phyloP scores from a whole-genome alignment of 306 rosid genomes.

The Arachis hypogaea region DNA sequence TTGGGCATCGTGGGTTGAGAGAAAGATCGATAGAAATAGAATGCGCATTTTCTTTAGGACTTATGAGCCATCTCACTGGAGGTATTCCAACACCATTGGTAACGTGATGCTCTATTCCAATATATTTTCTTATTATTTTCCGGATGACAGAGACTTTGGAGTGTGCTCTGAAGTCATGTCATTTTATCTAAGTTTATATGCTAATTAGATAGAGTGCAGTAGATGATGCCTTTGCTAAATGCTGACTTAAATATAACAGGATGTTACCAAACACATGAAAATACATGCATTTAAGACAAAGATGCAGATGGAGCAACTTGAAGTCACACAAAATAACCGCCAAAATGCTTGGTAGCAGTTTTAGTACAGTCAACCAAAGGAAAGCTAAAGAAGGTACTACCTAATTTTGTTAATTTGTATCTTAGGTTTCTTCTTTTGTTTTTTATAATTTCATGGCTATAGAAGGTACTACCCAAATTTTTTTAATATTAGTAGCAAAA shows the following conservation, averaged over 20 bases:
- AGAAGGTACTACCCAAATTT: too few species aligned
- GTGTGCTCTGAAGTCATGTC: slow-evolving; percentile 8
- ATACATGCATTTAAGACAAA: slow-evolving; percentile 96
- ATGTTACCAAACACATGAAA: slow-evolving; percentile 84
- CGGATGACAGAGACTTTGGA: neutral
- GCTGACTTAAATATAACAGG: slow-evolving; percentile 54
- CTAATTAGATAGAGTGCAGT: slow-evolving; percentile 26
- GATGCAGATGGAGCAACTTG: slow-evolving; percentile 95
- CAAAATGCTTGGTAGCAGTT: slow-evolving; percentile 99
- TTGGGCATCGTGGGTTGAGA: slow-evolving; percentile 81
- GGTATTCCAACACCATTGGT: slow-evolving; percentile 53
- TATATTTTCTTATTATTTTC: slow-evolving; percentile 2
- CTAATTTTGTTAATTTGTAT: too few species aligned
- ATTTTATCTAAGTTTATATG: slow-evolving; percentile 7
- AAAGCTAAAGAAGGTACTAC: slow-evolving; percentile 85
- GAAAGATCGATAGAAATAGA: slow-evolving; percentile 54
- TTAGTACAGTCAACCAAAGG: slow-evolving; percentile 76
- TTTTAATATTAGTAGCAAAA: too few species aligned
- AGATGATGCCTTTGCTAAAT: slow-evolving; percentile 31
- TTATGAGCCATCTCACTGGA: slow-evolving; percentile 90
- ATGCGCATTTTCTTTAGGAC: slow-evolving; percentile 78
- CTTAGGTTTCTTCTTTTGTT: too few species aligned
- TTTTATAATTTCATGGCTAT: too few species aligned
- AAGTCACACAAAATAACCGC: slow-evolving; percentile 93
- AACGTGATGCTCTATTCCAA: slow-evolving; percentile 28